Evolutionary conservation across 1,284 basidiomycete species (phyloP).

Genomic region (Coriolopsis trogii): DNA sequence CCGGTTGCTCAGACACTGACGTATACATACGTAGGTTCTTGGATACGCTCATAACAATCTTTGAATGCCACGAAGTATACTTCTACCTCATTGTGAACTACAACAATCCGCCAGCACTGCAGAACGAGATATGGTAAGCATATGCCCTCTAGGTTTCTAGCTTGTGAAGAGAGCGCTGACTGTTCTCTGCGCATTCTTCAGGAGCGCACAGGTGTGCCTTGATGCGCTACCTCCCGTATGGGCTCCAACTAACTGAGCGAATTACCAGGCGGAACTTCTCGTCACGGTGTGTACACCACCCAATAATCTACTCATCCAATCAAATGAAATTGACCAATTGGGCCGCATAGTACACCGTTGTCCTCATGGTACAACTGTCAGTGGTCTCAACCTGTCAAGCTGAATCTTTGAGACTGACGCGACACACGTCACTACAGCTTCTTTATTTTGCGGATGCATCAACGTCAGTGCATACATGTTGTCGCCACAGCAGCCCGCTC

Average conservation of each 20-base stretch:
- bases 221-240: not conserved
- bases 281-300: constrained; percentile 14
- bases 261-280: constrained; percentile 11
- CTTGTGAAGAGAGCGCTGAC: not conserved
- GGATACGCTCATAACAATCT: constrained; percentile 6
- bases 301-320: too few relatives aligned
- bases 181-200: not conserved
- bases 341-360: constrained; percentile 20
- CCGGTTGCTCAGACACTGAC: not conserved
- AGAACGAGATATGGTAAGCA: constrained; percentile 15
- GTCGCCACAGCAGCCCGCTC: not conserved
- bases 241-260: not conserved
- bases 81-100: constrained; percentile 20
- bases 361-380: constrained; percentile 21
- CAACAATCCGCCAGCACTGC: constrained; percentile 14
- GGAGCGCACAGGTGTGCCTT: constrained; percentile 16
- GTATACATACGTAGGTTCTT: not conserved
- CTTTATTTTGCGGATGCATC: constrained; percentile 20
- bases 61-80: constrained; percentile 15
- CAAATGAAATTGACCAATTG: too few relatives aligned
- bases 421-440: constrained; percentile 10
- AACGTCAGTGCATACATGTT: constrained; percentile 3
- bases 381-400: not conserved
- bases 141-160: not conserved
- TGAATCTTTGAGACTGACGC: not conserved